Base-by-base conservation (phyloP, 2,329 filamentous ascomycete species). In the Aspergillus phoenicis region DNA sequence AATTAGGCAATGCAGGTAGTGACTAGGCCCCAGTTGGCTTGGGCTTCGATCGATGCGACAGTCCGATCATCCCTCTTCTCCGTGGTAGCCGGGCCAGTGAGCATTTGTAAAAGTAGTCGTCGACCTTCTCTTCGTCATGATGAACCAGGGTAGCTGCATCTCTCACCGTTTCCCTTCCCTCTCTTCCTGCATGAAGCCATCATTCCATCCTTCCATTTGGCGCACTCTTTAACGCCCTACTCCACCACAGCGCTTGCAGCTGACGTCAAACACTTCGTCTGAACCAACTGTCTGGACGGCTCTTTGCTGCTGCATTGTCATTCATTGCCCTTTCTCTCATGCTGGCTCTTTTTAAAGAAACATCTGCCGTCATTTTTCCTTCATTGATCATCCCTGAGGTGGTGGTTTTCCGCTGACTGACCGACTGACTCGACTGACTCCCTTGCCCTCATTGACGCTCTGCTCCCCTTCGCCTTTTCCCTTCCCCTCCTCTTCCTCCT, bases 211-310 rank as follows among this genome's bases (percentile, higher is more conserved):
- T 33, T 11, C 24, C 13, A 7, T 13, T 36, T 15, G 20, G n/a
- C 10, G 13, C 53, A 20, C 53, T 48, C 54, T 49, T 49, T 45
- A 36, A 47, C 36, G 24, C 28, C 26, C n/a, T 24, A 36, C 33
- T 48, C 26, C 47, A 51, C 47, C 26, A 26, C 47, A 51, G 47
- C 47, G 47, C 47, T 51, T 51, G 26, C 26, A 17, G 47, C 47
- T 51, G 47, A 51, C 47, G 47, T 51, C 47, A 51, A 51, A 51
- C 47, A 51, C 47, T 51, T 26, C n/a, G 17, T 51, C 33, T 36
- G 11, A n/a, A 51, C 45, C 24, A 49, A 15, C 26, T 26, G 8
- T 24, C 13, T 36, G 33, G 33, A 36, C 33, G 33, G 33, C 33
- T 36, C 33, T 36, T 36, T 36, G 33, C 33, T n/a, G 24, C 45